phyloP scores from a whole-genome alignment of 306 rosid genomes.

The Mucuna pruriens region DNA sequence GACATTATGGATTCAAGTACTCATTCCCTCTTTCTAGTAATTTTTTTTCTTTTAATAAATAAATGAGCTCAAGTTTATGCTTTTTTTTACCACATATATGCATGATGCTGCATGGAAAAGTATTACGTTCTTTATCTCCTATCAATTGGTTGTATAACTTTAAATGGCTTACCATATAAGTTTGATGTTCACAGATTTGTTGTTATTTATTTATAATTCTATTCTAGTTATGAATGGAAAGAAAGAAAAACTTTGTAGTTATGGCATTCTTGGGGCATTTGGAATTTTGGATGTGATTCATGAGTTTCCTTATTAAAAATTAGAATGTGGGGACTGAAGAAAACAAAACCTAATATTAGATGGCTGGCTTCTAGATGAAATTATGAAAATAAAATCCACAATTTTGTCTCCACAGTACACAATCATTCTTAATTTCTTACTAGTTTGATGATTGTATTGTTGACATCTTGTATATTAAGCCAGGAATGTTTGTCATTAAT shows the following conservation, averaged over 20 bases:
- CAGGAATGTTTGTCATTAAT: not conserved
- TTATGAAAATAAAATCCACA: not conserved
- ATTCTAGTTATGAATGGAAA: not conserved
- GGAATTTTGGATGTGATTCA: constrained; percentile 1
- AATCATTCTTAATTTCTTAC: not conserved
- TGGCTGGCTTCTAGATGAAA: not conserved
- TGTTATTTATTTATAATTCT: constrained; percentile 3
- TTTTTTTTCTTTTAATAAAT: not conserved
- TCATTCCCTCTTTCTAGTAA: not conserved
- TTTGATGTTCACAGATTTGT: constrained; percentile 2
- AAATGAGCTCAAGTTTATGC: not conserved
- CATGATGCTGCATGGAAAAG: not conserved
- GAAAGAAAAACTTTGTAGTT: not conserved
- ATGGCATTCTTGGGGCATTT: not conserved
- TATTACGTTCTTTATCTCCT: not conserved
- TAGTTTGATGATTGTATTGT: constrained; percentile 2
- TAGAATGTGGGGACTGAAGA: not conserved
- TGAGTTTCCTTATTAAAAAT: not conserved
- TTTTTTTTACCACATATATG: not conserved
- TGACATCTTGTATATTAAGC: constrained; percentile 8
- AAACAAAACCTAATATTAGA: not conserved
- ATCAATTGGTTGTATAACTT: not conserved
- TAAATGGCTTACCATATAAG: not conserved
- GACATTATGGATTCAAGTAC: not conserved
- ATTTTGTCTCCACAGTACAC: not conserved